These are phyloP conservation scores for Phytopythium ostracodes DNA, from an alignment of 352 stramenopile species.

Conservation along the genomic window DNA sequence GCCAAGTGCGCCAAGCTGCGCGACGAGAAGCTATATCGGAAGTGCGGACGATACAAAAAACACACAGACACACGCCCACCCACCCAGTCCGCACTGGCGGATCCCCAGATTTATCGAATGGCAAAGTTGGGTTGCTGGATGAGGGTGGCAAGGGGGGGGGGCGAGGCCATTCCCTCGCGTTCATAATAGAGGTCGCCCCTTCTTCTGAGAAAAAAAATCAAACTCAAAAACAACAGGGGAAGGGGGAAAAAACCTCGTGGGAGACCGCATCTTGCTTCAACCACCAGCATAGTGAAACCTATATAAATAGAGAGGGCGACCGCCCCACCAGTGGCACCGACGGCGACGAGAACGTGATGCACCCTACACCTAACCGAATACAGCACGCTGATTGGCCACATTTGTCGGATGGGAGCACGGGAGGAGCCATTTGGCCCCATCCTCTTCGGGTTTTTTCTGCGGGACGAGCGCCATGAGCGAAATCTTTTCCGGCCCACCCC, in stretches of 20 bases:
- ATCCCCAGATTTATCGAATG: slow-evolving; percentile 10
- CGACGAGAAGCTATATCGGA: slow-evolving; percentile 14
- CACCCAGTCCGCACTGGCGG: slow-evolving; percentile 1
- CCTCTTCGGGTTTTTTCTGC: background rate
- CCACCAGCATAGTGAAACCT: background rate
- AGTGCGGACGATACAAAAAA: slow-evolving; percentile 7
- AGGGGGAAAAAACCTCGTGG: background rate
- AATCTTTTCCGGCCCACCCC: background rate
- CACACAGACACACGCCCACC: background rate
- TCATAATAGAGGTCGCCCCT: background rate
- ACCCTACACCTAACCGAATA: background rate
- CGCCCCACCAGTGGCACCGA: no score
- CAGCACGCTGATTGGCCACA: background rate
- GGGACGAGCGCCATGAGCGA: slow-evolving; percentile 1
- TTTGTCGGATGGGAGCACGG: background rate
- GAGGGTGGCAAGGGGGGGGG: background rate
- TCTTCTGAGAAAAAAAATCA: slow-evolving; percentile 3
- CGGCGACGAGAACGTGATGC: background rate
- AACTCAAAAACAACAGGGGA: background rate
- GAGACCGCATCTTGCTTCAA: slow-evolving; percentile 2
- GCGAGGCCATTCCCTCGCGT: background rate
- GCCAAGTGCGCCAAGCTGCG: no score
- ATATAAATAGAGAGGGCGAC: background rate
- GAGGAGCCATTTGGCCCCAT: slow-evolving; percentile 4
- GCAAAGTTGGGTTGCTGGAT: background rate